A percentile compares a stretch with the other conserved stretches of the same genome.
Conservation (phyloP, 352 stramenopile species). For the Stephanocyclus meneghinianus region DNA sequence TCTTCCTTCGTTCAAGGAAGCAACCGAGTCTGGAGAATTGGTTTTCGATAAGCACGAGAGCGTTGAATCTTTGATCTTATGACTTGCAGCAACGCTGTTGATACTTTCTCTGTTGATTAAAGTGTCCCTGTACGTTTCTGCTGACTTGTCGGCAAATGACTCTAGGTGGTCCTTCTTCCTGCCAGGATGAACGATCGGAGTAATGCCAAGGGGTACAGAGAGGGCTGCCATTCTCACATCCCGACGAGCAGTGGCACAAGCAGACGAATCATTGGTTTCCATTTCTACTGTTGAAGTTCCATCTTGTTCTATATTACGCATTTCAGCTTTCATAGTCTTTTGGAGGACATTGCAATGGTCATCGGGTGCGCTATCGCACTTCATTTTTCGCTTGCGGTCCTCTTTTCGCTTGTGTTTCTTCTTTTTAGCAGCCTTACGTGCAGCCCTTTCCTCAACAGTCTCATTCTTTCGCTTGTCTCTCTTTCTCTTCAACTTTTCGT, state of each 20-base stretch:
- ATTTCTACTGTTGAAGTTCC: constrained; percentile 30
- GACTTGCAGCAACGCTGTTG: background rate
- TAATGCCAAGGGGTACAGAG: background rate
- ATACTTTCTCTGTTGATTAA: constrained; percentile 10
- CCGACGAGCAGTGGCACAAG: background rate
- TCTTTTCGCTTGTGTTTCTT: constrained; percentile 1
- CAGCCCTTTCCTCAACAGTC: constrained; percentile 17
- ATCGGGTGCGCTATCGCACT: background rate
- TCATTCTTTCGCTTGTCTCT: constrained; percentile 35
- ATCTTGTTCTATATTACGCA: constrained; percentile 9
- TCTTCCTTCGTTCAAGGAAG: constrained; percentile 17
- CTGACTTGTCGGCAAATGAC: background rate
- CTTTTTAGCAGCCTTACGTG: background rate
- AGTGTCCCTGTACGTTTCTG: background rate
- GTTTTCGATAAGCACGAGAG: background rate
- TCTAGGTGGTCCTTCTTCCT: background rate
- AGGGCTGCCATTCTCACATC: background rate
- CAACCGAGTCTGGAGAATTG: constrained; percentile 33
- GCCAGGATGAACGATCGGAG: background rate
- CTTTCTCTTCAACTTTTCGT: constrained; percentile 27
- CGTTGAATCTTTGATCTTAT: constrained; percentile 7
- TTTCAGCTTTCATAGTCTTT: background rate
- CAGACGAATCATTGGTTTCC: background rate
- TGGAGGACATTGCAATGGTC: background rate
- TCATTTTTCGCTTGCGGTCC: background rate